Percentiles rank a stretch among this genome's conserved stretches.
Evolutionary conservation across 179 eudicot genomes (phyloP).

Genomic region (Sideroxylon spinosum): DNA sequence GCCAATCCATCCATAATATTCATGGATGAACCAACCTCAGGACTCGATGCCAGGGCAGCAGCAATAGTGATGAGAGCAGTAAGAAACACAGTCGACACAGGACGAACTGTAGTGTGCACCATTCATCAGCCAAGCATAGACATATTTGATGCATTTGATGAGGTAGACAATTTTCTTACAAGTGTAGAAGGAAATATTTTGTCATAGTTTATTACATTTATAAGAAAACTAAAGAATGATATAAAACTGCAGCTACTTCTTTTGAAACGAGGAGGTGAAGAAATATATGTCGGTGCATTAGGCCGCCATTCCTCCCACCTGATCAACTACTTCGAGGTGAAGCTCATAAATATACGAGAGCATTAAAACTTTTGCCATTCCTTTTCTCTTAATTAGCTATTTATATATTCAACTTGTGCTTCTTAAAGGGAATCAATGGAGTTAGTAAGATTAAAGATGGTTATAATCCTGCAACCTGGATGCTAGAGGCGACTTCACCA

Average conservation of each 20-base stretch:
- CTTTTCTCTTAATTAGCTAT: not conserved
- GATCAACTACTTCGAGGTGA: slow-evolving; percentile 78
- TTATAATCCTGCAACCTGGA: slow-evolving; percentile 39
- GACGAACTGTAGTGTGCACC: slow-evolving; percentile 24
- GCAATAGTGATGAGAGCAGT: slow-evolving; percentile 63
- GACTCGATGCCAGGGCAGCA: slow-evolving; percentile 83
- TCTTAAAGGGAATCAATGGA: slow-evolving; percentile 41
- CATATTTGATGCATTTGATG: slow-evolving; percentile 85
- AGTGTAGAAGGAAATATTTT: not conserved
- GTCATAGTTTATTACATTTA: not conserved
- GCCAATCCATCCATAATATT: slow-evolving; percentile 23
- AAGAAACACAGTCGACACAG: slow-evolving; percentile 21
- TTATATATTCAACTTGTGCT: not conserved
- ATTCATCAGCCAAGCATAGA: slow-evolving; percentile 47
- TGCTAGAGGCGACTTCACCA: slow-evolving; percentile 31
- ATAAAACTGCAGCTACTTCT: slow-evolving; percentile 56
- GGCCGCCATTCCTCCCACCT: slow-evolving; percentile 64
- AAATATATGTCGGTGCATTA: slow-evolving; percentile 73
- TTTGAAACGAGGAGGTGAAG: slow-evolving; percentile 78
- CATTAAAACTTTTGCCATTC: not conserved
- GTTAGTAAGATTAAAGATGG: slow-evolving; percentile 28
- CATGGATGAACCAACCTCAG: slow-evolving; percentile 84
- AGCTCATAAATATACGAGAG: not conserved
- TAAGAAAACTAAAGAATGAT: not conserved
- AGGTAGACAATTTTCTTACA: slow-evolving; percentile 32